Evolutionary conservation across 179 eudicot species (phyloP).

Genomic region (Silene coronaria): DNA sequence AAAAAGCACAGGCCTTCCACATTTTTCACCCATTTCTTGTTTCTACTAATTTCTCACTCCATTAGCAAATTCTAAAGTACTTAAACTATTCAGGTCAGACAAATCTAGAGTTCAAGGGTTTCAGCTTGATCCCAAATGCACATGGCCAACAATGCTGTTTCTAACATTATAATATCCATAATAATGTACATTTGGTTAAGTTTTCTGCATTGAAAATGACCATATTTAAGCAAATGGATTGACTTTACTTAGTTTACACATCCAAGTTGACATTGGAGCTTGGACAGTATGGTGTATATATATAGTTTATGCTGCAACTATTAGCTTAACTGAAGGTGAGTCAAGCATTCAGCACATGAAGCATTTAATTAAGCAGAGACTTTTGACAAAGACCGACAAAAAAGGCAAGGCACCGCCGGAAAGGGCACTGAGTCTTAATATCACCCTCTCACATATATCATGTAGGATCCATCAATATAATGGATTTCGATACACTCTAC

Average conservation of each 20-base stretch:
- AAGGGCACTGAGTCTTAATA: too few species aligned
- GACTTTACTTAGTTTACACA: background rate
- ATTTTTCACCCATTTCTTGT: slow-evolving; percentile 18
- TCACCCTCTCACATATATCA: too few species aligned
- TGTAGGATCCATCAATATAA: too few species aligned
- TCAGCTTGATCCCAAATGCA: slow-evolving; percentile 6
- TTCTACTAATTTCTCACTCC: background rate
- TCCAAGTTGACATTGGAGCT: slow-evolving; percentile 1
- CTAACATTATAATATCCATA: background rate
- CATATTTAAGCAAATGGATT: background rate
- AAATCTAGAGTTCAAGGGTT: background rate
- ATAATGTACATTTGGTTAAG: background rate
- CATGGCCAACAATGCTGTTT: background rate
- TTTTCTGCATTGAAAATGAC: background rate
- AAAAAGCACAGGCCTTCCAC: background rate
- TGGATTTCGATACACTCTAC: too few species aligned
- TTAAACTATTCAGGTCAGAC: slow-evolving; percentile 5
- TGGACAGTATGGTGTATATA: background rate
- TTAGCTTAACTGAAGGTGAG: background rate
- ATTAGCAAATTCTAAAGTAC: background rate
- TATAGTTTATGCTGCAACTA: background rate
- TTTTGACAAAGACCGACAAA: too few species aligned
- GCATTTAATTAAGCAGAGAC: background rate
- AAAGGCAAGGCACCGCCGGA: too few species aligned
- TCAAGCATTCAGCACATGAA: slow-evolving; percentile 4